Percentiles rank a stretch among this genome's conserved stretches.
Conservation (phyloP, 179 eudicot species). For the Camellia oleifera region DNA sequence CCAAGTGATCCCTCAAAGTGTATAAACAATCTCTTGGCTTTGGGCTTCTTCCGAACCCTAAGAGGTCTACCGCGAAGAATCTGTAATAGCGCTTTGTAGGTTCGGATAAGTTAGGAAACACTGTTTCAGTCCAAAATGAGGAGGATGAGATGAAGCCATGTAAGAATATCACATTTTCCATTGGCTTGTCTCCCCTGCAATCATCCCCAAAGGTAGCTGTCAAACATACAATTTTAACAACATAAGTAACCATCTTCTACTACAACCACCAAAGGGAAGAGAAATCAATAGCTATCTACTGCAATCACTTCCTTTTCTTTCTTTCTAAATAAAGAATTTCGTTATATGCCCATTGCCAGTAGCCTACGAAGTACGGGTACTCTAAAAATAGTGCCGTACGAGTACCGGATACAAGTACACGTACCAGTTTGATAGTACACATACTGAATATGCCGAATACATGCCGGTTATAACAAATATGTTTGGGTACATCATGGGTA, state of each 20-base stretch:
- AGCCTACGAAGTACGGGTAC: no score
- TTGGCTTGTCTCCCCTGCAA: conserved; percentile 9
- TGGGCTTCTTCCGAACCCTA: conserved; percentile 82
- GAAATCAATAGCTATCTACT: neutral
- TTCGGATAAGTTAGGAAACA: conserved; percentile 40
- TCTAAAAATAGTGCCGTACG: no score
- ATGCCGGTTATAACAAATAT: no score
- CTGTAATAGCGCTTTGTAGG: conserved; percentile 34
- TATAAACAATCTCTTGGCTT: conserved; percentile 61
- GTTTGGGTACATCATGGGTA: no score
- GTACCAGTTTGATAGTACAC: no score
- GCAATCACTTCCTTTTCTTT: no score
- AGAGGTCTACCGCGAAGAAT: conserved; percentile 56
- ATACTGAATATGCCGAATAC: no score
- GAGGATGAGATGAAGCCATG: conserved; percentile 82
- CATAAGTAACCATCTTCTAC: neutral
- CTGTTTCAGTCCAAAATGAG: conserved; percentile 55
- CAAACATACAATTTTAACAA: neutral
- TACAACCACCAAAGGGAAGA: neutral
- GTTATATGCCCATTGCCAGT: no score
- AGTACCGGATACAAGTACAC: no score
- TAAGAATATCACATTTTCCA: conserved; percentile 64
- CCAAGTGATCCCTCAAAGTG: conserved; percentile 59
- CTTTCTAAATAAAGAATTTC: no score
- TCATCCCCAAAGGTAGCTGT: conserved; percentile 24